Evolutionary conservation across 1,284 basidiomycete genomes (phyloP).

Genomic region (Ganoderma leucocontextum): DNA sequence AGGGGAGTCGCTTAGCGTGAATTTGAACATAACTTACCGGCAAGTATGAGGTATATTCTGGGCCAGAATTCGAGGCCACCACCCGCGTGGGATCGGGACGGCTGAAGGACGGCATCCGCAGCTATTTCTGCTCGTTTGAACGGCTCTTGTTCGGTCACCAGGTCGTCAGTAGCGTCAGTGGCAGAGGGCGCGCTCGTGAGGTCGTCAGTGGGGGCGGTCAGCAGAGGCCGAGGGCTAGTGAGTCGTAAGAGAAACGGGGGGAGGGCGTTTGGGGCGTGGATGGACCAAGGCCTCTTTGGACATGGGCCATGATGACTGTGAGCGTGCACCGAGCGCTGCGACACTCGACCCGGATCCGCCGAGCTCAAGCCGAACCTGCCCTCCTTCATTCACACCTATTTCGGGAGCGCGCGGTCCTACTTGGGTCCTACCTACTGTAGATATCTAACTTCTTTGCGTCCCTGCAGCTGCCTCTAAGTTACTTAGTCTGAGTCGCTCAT

Average conservation of each 20-base stretch:
- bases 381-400: neutral
- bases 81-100: conserved; percentile 21
- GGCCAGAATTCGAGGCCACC: conserved; percentile 5
- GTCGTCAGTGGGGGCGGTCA: conserved; percentile 11
- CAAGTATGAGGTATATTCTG: conserved; percentile 20
- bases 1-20: conserved; percentile 3
- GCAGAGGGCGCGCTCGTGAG: conserved; percentile 8
- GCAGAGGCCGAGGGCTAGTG: neutral
- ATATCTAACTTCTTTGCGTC: no score
- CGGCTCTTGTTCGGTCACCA: conserved; percentile 7
- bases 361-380: neutral
- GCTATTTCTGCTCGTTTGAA: conserved; percentile 12
- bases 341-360: neutral
- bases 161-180: conserved; percentile 10
- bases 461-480: no score
- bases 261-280: conserved; percentile 5
- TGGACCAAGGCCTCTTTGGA: conserved; percentile 4
- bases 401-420: neutral
- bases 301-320: conserved; percentile 8
- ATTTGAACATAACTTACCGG: conserved; percentile 21
- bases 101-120: conserved; percentile 25
- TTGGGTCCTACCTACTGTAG: neutral
- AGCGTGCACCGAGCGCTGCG: neutral
- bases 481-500: no score
- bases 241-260: neutral